Evolutionary conservation across 768 basidiomycete genomes (phyloP).

Genomic region (Boletus reticulatus): DNA sequence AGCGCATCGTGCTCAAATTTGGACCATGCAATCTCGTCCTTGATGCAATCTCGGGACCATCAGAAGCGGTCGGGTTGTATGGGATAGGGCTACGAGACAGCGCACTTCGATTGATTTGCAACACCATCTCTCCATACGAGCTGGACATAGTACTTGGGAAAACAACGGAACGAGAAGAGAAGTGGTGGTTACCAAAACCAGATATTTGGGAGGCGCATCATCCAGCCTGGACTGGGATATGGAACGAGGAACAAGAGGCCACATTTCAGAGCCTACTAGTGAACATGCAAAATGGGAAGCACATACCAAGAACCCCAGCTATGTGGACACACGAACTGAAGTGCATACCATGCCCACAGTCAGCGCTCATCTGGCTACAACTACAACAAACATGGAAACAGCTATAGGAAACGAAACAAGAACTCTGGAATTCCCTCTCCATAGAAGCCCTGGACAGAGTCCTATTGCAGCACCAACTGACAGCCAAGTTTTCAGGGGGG

Average conservation of each 20-base stretch:
- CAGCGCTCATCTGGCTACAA: background rate
- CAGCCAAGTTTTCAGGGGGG: background rate
- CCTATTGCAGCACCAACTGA: background rate
- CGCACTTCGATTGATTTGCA: background rate
- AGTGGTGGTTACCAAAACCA: background rate
- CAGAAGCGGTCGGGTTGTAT: background rate
- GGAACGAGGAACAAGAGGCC: background rate
- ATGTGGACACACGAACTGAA: background rate
- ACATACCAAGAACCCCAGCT: background rate
- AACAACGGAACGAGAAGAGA: background rate
- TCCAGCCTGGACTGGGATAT: background rate
- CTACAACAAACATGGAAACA: background rate
- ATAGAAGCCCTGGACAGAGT: background rate
- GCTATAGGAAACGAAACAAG: background rate
- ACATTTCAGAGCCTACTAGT: background rate
- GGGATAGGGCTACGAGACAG: background rate
- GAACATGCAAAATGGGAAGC: background rate
- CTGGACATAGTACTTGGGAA: background rate
- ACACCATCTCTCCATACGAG: background rate
- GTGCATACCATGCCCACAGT: background rate
- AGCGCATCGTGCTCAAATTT: background rate
- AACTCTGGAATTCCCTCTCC: background rate
- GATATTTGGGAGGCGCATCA: background rate
- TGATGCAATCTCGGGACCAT: background rate
- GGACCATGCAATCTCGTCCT: background rate